These are phyloP conservation scores for Alternaria viburni DNA, from an alignment of 2,329 filamentous ascomycete genomes.

Conservation along the genomic window DNA sequence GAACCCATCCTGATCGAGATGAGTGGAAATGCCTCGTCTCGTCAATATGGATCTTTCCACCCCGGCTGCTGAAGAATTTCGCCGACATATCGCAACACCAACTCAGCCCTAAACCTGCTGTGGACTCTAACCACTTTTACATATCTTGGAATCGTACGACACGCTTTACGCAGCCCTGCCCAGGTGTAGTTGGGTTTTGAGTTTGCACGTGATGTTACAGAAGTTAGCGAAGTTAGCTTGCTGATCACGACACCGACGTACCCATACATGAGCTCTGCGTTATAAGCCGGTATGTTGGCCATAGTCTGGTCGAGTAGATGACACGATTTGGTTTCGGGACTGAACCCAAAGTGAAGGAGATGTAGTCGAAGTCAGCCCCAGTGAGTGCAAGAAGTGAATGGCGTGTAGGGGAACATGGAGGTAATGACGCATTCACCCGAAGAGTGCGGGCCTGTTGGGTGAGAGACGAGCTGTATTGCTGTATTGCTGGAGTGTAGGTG, in stretches of 20 bases:
- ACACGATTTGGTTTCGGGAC: background rate
- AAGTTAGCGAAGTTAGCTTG: background rate
- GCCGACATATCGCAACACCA: background rate
- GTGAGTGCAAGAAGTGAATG: background rate
- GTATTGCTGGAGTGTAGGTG: background rate
- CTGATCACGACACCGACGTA: background rate
- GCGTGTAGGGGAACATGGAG: background rate
- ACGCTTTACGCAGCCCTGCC: background rate
- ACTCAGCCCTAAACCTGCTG: background rate
- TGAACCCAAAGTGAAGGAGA: background rate
- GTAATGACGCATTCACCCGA: background rate
- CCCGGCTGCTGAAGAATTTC: background rate
- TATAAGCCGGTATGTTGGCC: background rate
- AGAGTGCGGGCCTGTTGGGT: background rate
- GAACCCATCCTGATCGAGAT: background rate
- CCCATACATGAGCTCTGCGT: background rate
- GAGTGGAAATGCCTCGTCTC: background rate
- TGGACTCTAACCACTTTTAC: background rate
- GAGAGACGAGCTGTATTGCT: background rate
- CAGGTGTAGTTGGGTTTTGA: background rate
- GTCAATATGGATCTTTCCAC: background rate
- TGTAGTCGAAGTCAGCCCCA: background rate
- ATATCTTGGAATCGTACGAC: background rate
- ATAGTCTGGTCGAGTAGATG: background rate
- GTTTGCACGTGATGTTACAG: background rate